Evolutionary conservation across 495 filamentous ascomycete genomes (phyloP).

Genomic region (Glonium stellatum): DNA sequence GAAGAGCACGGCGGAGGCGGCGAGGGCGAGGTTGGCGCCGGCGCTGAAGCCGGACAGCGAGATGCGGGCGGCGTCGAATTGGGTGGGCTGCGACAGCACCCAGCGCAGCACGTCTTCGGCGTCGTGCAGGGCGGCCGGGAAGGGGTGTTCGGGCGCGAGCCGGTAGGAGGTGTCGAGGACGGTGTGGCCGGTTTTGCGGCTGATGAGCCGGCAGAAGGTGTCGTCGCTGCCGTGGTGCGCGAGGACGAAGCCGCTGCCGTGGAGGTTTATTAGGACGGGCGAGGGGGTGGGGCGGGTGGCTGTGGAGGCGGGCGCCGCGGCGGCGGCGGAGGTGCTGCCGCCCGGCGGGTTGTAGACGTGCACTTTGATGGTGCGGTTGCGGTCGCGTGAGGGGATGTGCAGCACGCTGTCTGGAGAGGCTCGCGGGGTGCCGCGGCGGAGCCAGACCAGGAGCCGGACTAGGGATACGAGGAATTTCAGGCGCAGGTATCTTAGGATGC

Average conservation of each 20-base stretch:
- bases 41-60: conserved; percentile 78
- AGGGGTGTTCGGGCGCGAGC: conserved; percentile 35
- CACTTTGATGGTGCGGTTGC: conserved; percentile 39
- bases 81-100: conserved; percentile 34
- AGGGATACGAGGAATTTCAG: too few species aligned
- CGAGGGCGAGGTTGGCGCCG: conserved; percentile 72
- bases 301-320: too few species aligned
- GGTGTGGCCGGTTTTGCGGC: conserved; percentile 27
- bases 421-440: too few species aligned
- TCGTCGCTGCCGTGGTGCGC: conserved; percentile 33
- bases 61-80: conserved; percentile 38
- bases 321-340: conserved; percentile 16
- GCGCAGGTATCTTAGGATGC: too few species aligned
- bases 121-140: conserved; percentile 38
- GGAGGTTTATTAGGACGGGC: conserved; percentile 40
- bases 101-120: conserved; percentile 37
- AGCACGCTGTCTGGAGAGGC: background rate
- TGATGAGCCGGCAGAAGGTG: conserved; percentile 29
- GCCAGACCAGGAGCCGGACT: too few species aligned
- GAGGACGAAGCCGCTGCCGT: conserved; percentile 39
- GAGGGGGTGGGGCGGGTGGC: too few species aligned
- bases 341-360: conserved; percentile 40
- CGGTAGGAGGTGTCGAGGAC: conserved; percentile 38
- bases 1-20: background rate
- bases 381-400: conserved; percentile 41